Percentiles rank a stretch among this genome's conserved stretches.
Evolutionary conservation across 257 asterid species (phyloP).

Genomic region (Solanum tacnaense): DNA sequence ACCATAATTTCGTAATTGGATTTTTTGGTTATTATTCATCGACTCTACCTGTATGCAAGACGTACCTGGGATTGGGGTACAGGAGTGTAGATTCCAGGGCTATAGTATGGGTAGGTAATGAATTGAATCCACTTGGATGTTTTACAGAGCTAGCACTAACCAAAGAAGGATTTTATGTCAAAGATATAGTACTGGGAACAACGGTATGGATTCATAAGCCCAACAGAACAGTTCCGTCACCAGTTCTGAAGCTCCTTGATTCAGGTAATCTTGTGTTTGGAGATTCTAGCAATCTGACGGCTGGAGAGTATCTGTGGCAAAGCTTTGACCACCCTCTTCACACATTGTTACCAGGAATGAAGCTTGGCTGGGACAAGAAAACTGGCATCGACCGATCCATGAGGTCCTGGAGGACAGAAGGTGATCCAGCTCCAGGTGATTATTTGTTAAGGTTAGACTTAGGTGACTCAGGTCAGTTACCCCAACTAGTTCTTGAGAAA

Average conservation of each 20-base stretch:
- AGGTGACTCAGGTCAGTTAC: neutral
- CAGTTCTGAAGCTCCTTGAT: conserved; percentile 24
- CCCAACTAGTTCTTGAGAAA: conserved; percentile 20
- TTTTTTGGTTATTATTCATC: neutral
- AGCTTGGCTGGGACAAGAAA: conserved; percentile 35
- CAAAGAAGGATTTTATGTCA: conserved; percentile 1
- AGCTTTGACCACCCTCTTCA: conserved; percentile 32
- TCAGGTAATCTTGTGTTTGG: conserved; percentile 28
- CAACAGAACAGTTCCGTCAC: neutral
- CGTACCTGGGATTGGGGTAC: conserved; percentile 17
- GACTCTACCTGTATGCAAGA: neutral
- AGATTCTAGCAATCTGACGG: neutral
- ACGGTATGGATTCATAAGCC: neutral
- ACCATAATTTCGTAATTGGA: conserved; percentile 16
- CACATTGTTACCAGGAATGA: conserved; percentile 54
- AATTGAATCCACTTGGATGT: conserved; percentile 12
- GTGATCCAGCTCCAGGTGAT: conserved; percentile 29
- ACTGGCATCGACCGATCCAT: conserved; percentile 1
- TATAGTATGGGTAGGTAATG: conserved; percentile 31
- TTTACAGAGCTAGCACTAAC: neutral
- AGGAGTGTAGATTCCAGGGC: neutral
- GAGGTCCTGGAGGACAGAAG: conserved; percentile 27
- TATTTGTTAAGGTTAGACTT: conserved; percentile 23
- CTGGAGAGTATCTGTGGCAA: conserved; percentile 24
- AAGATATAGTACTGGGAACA: neutral